A percentile compares a stretch with the other conserved stretches of the same genome.
Conservation (phyloP, 1,139 yeast genomes). For the Yamadazyma buinensis region DNA sequence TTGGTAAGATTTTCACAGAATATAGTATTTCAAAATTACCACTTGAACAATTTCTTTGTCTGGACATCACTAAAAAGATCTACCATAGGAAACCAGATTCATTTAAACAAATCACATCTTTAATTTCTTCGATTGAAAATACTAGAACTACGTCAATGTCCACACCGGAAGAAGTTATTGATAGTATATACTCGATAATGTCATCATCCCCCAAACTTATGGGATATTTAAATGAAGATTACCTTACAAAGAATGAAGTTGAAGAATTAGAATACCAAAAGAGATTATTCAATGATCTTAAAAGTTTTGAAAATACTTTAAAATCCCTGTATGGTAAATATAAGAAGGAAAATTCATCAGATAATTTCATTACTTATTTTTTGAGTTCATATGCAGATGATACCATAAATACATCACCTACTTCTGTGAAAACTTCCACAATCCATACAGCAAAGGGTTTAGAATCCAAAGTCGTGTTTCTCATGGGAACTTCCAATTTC, state of each 20-base stretch:
- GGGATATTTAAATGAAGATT: slow-evolving; percentile 19
- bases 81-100: slow-evolving; percentile 7
- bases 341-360: slow-evolving; percentile 11
- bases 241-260: background rate
- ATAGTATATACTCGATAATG: slow-evolving; percentile 18
- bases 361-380: slow-evolving; percentile 32
- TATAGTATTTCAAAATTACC: slow-evolving; percentile 9
- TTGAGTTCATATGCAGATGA: slow-evolving; percentile 48
- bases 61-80: slow-evolving; percentile 3
- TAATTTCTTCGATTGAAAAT: too few relatives aligned
- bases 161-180: slow-evolving; percentile 19
- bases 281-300: slow-evolving; percentile 17
- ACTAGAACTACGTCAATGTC: too few relatives aligned
- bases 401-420: slow-evolving; percentile 21
- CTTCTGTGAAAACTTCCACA: slow-evolving; percentile 51
- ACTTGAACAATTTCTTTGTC: slow-evolving; percentile 16
- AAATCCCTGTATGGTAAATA: slow-evolving; percentile 18
- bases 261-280: slow-evolving; percentile 10
- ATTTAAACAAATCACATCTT: too few relatives aligned
- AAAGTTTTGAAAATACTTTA: slow-evolving; percentile 26
- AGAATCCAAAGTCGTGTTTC: slow-evolving; percentile 66
- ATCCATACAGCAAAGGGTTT: slow-evolving; percentile 71
- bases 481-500: slow-evolving; percentile 33
- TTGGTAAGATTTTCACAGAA: slow-evolving; percentile 25
- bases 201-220: slow-evolving; percentile 13